A percentile compares a stretch with the other conserved stretches of the same genome.
phyloP scores from a whole-genome alignment of 2,329 filamentous ascomycete genomes.

The Beauveria australis region DNA sequence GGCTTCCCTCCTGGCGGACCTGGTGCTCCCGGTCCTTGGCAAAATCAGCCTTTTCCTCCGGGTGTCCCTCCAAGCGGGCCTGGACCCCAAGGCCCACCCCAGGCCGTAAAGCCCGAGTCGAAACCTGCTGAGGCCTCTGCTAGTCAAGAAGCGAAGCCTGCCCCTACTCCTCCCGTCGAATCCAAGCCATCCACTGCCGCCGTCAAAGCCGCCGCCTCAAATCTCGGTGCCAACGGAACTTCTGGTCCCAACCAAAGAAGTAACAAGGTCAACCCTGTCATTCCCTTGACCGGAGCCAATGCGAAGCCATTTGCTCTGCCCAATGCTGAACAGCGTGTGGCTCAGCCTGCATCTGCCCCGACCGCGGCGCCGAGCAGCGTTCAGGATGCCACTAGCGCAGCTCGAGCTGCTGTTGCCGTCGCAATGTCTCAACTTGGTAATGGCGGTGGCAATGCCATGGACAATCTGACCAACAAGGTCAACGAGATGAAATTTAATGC shows the following conservation, averaged over 20 bases:
- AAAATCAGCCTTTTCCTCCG: slow-evolving; percentile 49
- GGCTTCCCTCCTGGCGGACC: slow-evolving; percentile 54
- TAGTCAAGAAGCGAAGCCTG: slow-evolving; percentile 47
- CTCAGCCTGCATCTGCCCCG: slow-evolving; percentile 24
- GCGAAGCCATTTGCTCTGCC: slow-evolving; percentile 31
- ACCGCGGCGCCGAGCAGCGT: slow-evolving; percentile 33
- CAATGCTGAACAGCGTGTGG: slow-evolving; percentile 19
- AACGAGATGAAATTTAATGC: slow-evolving; percentile 68
- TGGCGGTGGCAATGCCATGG: slow-evolving; percentile 43
- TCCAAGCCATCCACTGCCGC: slow-evolving; percentile 53
- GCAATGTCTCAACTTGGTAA: slow-evolving; percentile 65
- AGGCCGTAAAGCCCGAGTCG: slow-evolving; percentile 35
- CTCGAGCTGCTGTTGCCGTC: slow-evolving; percentile 68
- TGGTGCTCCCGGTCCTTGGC: slow-evolving; percentile 43
- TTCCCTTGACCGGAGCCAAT: slow-evolving; percentile 49
- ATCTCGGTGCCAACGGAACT: slow-evolving; percentile 34
- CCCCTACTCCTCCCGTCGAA: slow-evolving; percentile 57
- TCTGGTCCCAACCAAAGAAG: slow-evolving; percentile 16
- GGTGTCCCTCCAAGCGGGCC: slow-evolving; percentile 50
- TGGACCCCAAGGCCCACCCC: slow-evolving; percentile 31
- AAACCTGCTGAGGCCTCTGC: slow-evolving; percentile 19
- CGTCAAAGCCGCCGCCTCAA: slow-evolving; percentile 30
- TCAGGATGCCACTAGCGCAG: slow-evolving; percentile 63
- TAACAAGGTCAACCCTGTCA: slow-evolving; percentile 53
- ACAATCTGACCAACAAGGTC: slow-evolving; percentile 67